Conservation (phyloP, 2,329 filamentous ascomycete species). For the Hymenoscyphus linearis region DNA sequence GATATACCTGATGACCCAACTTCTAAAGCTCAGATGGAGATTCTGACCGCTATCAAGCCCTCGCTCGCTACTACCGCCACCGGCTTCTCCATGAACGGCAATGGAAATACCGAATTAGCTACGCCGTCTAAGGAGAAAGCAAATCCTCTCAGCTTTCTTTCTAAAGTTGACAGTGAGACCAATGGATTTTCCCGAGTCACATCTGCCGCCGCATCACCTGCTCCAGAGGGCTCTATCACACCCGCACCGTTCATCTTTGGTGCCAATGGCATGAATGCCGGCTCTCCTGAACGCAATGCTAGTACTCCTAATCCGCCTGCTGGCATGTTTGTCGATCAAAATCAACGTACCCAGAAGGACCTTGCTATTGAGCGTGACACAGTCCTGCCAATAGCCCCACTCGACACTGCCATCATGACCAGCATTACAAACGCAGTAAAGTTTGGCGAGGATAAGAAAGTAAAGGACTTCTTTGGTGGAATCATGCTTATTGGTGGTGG, state of each 20-base stretch:
- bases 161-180: conserved; percentile 52
- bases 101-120: conserved; percentile 42
- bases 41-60: conserved; percentile 55
- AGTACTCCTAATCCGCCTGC: conserved; percentile 37
- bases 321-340: conserved; percentile 36
- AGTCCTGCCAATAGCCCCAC: conserved; percentile 73
- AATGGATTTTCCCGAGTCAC: conserved; percentile 71
- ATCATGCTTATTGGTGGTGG: conserved; percentile 90
- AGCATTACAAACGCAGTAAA: conserved; percentile 83
- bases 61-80: conserved; percentile 44
- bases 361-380: conserved; percentile 69
- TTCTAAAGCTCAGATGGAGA: conserved; percentile 74
- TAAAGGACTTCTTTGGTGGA: conserved; percentile 80
- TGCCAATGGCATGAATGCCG: conserved; percentile 30
- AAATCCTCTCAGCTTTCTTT: conserved; percentile 65
- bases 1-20: conserved; percentile 82
- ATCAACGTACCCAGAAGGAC: conserved; percentile 34
- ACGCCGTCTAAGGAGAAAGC: conserved; percentile 59
- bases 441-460: conserved; percentile 81
- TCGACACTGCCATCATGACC: conserved; percentile 85
- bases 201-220: conserved; percentile 83
- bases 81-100: conserved; percentile 30
- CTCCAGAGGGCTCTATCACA: conserved; percentile 69
- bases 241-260: conserved; percentile 55
- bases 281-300: conserved; percentile 41